Conservation (phyloP, 306 rosid species). For the Lablab purpureus region DNA sequence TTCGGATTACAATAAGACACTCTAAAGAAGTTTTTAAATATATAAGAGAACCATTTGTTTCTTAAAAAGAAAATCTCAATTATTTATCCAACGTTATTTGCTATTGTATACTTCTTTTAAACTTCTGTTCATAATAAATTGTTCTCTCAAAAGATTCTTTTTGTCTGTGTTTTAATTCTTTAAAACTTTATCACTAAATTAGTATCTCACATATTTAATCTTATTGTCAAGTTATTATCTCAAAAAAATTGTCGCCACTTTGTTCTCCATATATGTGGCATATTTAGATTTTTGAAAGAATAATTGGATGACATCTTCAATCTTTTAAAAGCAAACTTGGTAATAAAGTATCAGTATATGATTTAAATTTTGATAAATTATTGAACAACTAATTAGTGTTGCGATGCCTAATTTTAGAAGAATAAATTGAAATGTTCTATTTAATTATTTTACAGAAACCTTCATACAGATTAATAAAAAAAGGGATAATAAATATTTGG, state of each 20-base stretch:
- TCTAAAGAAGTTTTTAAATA: neutral
- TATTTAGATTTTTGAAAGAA: neutral
- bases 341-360: neutral
- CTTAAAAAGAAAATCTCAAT: neutral
- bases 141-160: neutral
- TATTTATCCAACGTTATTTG: neutral
- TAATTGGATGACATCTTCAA: neutral
- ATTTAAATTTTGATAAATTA: neutral
- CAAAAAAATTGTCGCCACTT: neutral
- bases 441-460: neutral
- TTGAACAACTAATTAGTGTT: neutral
- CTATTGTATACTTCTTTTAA: neutral
- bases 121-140: neutral
- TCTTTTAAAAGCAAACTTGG: neutral
- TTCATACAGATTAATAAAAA: neutral
- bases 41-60: neutral
- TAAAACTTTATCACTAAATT: neutral
- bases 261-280: neutral
- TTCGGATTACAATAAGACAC: conserved; percentile 49
- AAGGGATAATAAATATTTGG: neutral
- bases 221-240: neutral
- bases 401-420: neutral
- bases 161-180: neutral
- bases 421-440: neutral
- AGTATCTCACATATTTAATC: neutral